Evolutionary conservation across 805 yeast genomes (phyloP), one percentile per base, ranked within the genome.

Genomic region (Yamadazyma nakazawae): DNA sequence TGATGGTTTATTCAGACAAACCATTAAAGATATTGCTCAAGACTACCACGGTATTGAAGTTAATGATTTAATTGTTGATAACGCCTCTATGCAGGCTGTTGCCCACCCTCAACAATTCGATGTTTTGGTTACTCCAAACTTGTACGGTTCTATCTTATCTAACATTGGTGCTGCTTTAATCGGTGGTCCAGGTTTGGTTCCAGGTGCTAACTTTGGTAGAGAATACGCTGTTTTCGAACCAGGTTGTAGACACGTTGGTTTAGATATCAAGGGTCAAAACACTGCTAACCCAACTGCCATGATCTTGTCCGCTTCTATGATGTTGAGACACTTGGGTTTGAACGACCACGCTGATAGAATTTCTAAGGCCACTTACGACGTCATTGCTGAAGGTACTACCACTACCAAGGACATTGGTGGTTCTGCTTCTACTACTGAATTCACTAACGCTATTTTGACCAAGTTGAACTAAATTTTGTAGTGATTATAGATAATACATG

Each of bases 71-170:
- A 94, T 92, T 74, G 98, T 92, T 60, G 99, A 92, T 75, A 92
- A 92, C 68, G 97, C 98, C 52, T 89, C 97, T 52, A 94, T 92
- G 99, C 98, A 92, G 78, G 97, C 97, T 50, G 99, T 92, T 54
- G 91, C 98, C 49, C 80, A 85, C 73, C 98, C 98, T 59, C 96
- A 92, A 73, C 98, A 92, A 77, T 92, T 92, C 64, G 98, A 94
- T 68, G 97, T 94, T 48, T 80, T 92, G 74, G 98, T 94, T 54
- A 89, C 97, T 56, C 99, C 99, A 59, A 91, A 94, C 80, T 81
- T 92, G 76, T 92, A 92, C 80, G 99, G 99, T 76, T 86, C 97
- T 64, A 92, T 92, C 64, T 76, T 92, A 64, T 90, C 97, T 57
- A 94, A 94, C 81, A 91, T 92, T 62, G 99, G 98, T 77, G 96